Evolutionary conservation across 352 stramenopile species (phyloP).

Genomic region (Globisporangium sylvaticum): DNA sequence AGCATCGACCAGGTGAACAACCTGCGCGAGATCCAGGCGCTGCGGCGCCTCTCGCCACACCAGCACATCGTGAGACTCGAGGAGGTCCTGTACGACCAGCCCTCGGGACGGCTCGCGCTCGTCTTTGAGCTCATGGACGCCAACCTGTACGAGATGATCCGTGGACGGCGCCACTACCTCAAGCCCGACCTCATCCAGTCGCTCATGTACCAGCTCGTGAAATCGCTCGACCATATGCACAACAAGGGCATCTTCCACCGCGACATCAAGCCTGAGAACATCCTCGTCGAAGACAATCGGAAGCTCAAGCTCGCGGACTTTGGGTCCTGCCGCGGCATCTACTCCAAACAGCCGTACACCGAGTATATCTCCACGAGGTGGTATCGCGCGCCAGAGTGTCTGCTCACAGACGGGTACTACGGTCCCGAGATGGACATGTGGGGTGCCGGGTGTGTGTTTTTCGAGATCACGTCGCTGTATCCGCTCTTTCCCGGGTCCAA

Average conservation of each 20-base stretch:
- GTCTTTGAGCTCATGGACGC: constrained; percentile 97
- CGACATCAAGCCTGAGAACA: constrained; percentile 97
- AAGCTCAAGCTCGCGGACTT: constrained; percentile 94
- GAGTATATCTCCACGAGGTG: constrained; percentile 97
- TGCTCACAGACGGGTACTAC: constrained; percentile 95
- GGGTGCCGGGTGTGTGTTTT: constrained; percentile 94
- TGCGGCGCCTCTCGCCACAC: constrained; percentile 91
- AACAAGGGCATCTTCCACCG: constrained; percentile 96
- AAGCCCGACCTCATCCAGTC: constrained; percentile 80
- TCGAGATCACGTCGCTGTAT: constrained; percentile 94
- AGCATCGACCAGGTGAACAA: constrained; percentile 97
- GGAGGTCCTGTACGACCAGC: constrained; percentile 93
- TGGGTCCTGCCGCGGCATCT: constrained; percentile 93
- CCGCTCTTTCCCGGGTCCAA: constrained; percentile 93
- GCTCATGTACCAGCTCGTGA: constrained; percentile 92
- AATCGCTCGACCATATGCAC: constrained; percentile 96
- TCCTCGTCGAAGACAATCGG: constrained; percentile 85
- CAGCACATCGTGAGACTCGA: constrained; percentile 95
- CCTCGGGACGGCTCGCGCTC: constrained; percentile 89
- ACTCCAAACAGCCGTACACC: constrained; percentile 95
- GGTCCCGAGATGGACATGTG: constrained; percentile 96
- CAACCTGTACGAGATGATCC: constrained; percentile 97
- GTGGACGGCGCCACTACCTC: constrained; percentile 81
- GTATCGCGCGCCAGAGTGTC: constrained; percentile 94
- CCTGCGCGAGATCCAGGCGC: constrained; percentile 93